phyloP scores from a whole-genome alignment of 2,329 filamentous ascomycete species.

The Fusarium liriodendri region DNA sequence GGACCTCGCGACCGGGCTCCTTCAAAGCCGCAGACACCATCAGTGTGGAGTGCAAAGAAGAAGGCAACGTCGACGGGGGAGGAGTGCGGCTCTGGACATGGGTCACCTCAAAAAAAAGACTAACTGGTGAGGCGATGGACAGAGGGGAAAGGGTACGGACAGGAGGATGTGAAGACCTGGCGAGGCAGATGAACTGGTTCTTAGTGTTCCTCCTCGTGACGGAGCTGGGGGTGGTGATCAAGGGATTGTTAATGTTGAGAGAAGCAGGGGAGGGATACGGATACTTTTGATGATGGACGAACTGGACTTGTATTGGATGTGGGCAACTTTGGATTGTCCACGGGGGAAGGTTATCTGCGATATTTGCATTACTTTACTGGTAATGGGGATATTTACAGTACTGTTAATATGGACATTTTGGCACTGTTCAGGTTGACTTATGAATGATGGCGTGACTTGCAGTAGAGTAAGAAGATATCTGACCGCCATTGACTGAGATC shows the following conservation, averaged over 20 bases:
- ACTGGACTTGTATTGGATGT: constrained; percentile 27
- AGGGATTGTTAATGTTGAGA: constrained; percentile 2
- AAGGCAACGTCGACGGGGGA: constrained; percentile 9
- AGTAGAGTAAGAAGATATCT: not conserved
- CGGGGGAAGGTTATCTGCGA: not conserved
- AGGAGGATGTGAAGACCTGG: constrained; percentile 2
- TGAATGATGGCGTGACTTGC: not conserved
- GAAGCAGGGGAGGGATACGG: constrained; percentile 1
- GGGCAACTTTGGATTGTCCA: constrained; percentile 33
- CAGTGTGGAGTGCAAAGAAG: constrained; percentile 35
- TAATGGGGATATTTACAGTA: not conserved
- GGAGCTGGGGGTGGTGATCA: not conserved
- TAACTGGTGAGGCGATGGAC: not conserved
- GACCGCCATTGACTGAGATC: not conserved
- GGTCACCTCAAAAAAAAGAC: constrained; percentile 24
- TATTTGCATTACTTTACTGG: constrained; percentile 11
- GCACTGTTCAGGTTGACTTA: not conserved
- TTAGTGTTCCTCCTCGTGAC: constrained; percentile 1
- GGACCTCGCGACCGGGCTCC: constrained; percentile 40
- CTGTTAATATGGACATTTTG: not conserved
- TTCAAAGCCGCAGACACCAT: constrained; percentile 35
- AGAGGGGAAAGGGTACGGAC: not conserved
- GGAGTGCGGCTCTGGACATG: constrained; percentile 2
- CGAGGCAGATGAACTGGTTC: not conserved
- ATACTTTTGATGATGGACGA: constrained; percentile 3